Conservation (phyloP, 2,329 filamentous ascomycete species). For the Penicillium sumatraense region DNA sequence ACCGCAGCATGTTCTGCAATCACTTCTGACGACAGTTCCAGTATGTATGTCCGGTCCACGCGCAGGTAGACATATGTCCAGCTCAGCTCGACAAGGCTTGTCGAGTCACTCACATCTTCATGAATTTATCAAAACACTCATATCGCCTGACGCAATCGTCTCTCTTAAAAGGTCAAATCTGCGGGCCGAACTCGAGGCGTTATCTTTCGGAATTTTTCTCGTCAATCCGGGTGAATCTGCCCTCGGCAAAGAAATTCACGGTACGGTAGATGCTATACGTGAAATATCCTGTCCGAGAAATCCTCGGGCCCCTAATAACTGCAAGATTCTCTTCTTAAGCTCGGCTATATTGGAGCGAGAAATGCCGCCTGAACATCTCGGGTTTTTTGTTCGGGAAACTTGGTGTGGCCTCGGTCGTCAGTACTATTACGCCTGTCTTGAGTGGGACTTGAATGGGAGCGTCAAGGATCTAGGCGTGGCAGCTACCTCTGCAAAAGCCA, state of each 20-base stretch:
- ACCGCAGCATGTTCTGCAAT: conserved; percentile 6
- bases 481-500: background rate
- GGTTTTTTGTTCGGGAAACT: conserved; percentile 28
- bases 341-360: conserved; percentile 25
- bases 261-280: conserved; percentile 24
- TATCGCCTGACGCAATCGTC: conserved; percentile 5
- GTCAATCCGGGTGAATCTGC: conserved; percentile 24
- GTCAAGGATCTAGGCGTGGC: background rate
- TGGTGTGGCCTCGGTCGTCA: conserved; percentile 34
- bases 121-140: conserved; percentile 25
- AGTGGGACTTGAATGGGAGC: conserved; percentile 9
- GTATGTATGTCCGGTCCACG: conserved; percentile 25
- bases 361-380: conserved; percentile 17
- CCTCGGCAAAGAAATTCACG: conserved; percentile 30
- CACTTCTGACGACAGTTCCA: conserved; percentile 33
- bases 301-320: conserved; percentile 14
- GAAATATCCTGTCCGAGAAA: conserved; percentile 5
- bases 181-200: conserved; percentile 15
- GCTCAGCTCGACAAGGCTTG: no score
- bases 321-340: conserved; percentile 41
- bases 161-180: conserved; percentile 27
- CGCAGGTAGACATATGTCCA: background rate
- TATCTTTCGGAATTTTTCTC: conserved; percentile 34
- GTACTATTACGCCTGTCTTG: conserved; percentile 40
- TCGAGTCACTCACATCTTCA: background rate